phyloP scores from a whole-genome alignment of 371 early-diverging fungal species.

The Mucor plumbeus region DNA sequence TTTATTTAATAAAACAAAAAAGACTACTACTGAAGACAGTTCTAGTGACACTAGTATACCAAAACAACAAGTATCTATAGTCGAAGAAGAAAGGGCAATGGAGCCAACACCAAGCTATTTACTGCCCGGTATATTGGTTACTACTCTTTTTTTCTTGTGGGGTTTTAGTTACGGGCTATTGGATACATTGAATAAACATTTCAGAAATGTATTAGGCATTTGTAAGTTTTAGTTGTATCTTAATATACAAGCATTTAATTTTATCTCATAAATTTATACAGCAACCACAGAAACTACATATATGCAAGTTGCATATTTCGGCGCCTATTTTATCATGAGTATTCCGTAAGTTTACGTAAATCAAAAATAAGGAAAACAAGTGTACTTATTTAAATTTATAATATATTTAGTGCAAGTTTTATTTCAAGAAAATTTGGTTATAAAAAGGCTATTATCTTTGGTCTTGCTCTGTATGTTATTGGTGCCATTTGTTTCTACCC shows the following conservation, averaged over 20 bases:
- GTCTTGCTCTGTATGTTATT: slow-evolving; percentile 48
- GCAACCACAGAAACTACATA: slow-evolving; percentile 52
- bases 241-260: too few species aligned
- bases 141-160: slow-evolving; percentile 53
- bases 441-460: slow-evolving; percentile 49
- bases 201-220: slow-evolving; percentile 44
- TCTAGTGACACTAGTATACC: not conserved
- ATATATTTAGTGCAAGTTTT: slow-evolving; percentile 39
- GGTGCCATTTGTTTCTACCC: slow-evolving; percentile 57
- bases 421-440: slow-evolving; percentile 51
- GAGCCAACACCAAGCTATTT: not conserved
- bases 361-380: not conserved
- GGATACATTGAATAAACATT: slow-evolving; percentile 55
- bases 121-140: slow-evolving; percentile 44
- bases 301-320: slow-evolving; percentile 59
- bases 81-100: slow-evolving; percentile 1
- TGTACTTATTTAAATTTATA: not conserved
- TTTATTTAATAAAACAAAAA: not conserved
- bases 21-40: not conserved
- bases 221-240: slow-evolving; percentile 29
- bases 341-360: slow-evolving; percentile 43
- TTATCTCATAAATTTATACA: slow-evolving; percentile 1
- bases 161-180: slow-evolving; percentile 56
- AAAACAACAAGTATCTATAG: slow-evolving; percentile 1
- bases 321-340: slow-evolving; percentile 54